Evolutionary conservation across 495 filamentous ascomycete species (phyloP).

Genomic region (Parathielavia appendiculata): DNA sequence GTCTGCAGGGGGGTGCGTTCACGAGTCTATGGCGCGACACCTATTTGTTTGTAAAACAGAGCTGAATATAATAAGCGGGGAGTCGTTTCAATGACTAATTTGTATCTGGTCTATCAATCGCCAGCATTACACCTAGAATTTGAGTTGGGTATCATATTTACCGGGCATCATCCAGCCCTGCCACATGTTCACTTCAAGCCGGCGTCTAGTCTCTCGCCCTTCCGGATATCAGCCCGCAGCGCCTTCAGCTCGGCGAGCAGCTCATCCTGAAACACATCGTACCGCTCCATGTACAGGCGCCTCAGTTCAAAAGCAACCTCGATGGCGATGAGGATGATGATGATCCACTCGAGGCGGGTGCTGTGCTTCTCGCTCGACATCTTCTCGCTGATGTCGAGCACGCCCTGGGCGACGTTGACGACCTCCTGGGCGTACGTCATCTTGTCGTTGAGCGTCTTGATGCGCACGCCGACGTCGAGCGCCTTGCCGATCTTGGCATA

Average conservation of each 20-base stretch:
- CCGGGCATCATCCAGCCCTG: neutral
- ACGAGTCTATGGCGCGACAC: too few species aligned
- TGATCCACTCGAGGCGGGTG: slow-evolving; percentile 89
- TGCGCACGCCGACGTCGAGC: slow-evolving; percentile 86
- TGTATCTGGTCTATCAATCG: neutral
- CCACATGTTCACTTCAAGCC: slow-evolving; percentile 1
- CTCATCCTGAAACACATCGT: slow-evolving; percentile 27
- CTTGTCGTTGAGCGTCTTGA: slow-evolving; percentile 89
- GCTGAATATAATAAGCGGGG: neutral
- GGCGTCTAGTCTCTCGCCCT: neutral
- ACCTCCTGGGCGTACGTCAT: slow-evolving; percentile 98
- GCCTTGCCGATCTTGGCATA: slow-evolving; percentile 89
- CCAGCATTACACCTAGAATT: neutral
- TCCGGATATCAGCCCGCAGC: slow-evolving; percentile 18
- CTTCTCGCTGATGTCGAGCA: slow-evolving; percentile 85
- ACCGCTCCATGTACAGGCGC: slow-evolving; percentile 44
- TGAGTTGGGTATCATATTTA: slow-evolving; percentile 27
- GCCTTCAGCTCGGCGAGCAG: slow-evolving; percentile 21
- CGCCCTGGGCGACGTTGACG: slow-evolving; percentile 82
- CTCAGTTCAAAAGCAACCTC: slow-evolving; percentile 68
- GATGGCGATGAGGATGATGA: slow-evolving; percentile 87
- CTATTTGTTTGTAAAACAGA: too few species aligned
- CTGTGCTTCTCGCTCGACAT: slow-evolving; percentile 86
- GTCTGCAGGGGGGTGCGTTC: too few species aligned
- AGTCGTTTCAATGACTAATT: neutral